Evolutionary conservation across 2,329 filamentous ascomycete genomes (phyloP), one percentile per base, ranked within the genome.

Genomic region (Colletotrichum simmondsii): DNA sequence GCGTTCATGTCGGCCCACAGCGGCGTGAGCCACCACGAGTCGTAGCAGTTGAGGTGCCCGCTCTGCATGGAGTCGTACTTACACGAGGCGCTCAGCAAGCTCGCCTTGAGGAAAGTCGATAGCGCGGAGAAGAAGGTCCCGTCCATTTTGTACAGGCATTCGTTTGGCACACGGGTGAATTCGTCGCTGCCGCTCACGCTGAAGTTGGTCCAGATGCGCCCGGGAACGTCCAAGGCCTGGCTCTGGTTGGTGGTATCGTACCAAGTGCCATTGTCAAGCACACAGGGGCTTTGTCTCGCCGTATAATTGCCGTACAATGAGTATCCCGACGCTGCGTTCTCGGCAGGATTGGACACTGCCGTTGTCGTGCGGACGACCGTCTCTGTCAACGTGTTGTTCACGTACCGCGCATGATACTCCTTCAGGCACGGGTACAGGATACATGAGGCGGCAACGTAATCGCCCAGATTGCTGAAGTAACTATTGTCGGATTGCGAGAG

Each of bases 91-190:
- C 16, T 72, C 5, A 72, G 35, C 14, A 72, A 56, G 12, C 53
- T 54, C 8, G 2, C 5, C 32, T 26, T 49, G 42, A 70, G 53
- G 32, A 70, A 72, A 14, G 16, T 22, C 3, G 66, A 60, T 14
- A 72, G 14, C 8, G 70, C 66, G 8, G 26, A 35, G 8, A 52
- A 64, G 46, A 65, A 72, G 4, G 22, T 60, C 16, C 70, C 70
- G 24, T 70, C 54, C 65, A 72, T 70, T 1, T 70, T 72, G 60
- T 72, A 70, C 8, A 72, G 58, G 19, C 70, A 72, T 7, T 60
- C 59, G 19, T 72, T 72, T 2, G 70, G 70, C 7, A 49, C 65
- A 3, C 19, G 30, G 19, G 12, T 24, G 19, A 60, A 2, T 0
- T 32, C 35, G 63, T 22, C 14, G 60, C 54, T 70, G 22, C 3